Conservation (phyloP, 2,329 filamentous ascomycete genomes). For the Aspergillus costaricaensis region DNA sequence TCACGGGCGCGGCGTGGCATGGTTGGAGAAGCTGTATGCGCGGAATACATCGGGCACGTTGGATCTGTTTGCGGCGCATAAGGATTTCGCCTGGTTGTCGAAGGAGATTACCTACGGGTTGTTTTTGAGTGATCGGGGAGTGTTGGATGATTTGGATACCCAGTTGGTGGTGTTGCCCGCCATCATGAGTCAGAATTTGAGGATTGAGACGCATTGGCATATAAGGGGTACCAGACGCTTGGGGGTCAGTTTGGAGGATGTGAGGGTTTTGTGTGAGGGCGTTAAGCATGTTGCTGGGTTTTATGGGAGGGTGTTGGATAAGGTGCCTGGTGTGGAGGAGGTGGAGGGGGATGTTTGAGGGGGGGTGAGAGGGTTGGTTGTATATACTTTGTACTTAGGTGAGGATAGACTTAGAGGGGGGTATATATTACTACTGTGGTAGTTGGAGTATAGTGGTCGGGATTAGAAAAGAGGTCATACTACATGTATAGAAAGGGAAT, state of each 20-base stretch:
- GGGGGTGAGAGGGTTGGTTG: neutral
- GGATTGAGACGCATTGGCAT: conserved; percentile 48
- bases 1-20: conserved; percentile 54
- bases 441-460: neutral
- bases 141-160: conserved; percentile 47
- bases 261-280: conserved; percentile 39
- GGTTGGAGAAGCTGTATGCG: conserved; percentile 60
- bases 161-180: conserved; percentile 46
- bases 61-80: conserved; percentile 34
- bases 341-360: conserved; percentile 35
- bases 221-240: conserved; percentile 46
- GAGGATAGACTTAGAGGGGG: neutral
- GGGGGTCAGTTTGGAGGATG: conserved; percentile 43
- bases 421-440: neutral
- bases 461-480: too few relatives aligned
- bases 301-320: conserved; percentile 30
- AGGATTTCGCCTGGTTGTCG: conserved; percentile 69
- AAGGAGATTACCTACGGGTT: conserved; percentile 70
- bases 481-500: too few relatives aligned
- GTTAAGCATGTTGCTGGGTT: conserved; percentile 33
- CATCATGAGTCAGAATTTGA: conserved; percentile 50
- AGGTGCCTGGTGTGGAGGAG: conserved; percentile 34
- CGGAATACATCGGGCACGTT: conserved; percentile 46
- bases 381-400: neutral
- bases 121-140: conserved; percentile 48